Conservation (phyloP, 108 stramenopile species). For the Cyclotella kingstonii region DNA sequence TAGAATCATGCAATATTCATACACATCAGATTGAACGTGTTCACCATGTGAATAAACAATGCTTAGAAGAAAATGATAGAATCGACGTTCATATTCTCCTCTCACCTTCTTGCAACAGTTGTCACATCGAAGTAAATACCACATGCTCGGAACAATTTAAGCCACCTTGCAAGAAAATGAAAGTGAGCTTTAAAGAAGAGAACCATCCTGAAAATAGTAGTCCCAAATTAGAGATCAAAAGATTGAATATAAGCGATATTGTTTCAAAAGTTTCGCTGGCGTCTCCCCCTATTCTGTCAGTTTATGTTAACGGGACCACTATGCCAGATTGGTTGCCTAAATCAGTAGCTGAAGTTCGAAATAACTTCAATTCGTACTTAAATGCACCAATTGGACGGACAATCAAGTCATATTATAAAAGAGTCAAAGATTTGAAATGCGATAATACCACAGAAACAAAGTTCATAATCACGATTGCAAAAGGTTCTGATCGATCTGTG, state of each 20-base stretch:
- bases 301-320: constrained; percentile 13
- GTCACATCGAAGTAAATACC: constrained; percentile 32
- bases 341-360: neutral
- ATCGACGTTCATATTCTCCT: constrained; percentile 27
- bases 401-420: constrained; percentile 26
- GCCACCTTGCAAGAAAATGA: constrained; percentile 21
- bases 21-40: neutral
- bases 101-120: constrained; percentile 20
- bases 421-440: constrained; percentile 17
- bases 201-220: neutral
- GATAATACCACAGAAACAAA: constrained; percentile 6
- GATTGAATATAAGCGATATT: constrained; percentile 25
- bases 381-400: constrained; percentile 25
- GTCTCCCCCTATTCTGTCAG: constrained; percentile 28
- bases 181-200: constrained; percentile 1
- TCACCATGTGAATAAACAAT: constrained; percentile 9
- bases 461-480: constrained; percentile 40
- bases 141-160: neutral
- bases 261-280: constrained; percentile 20
- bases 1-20: constrained; percentile 9
- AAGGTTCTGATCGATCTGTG: constrained; percentile 28
- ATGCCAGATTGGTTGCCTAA: too few relatives aligned
- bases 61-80: neutral
- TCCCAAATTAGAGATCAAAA: neutral
- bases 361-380: constrained; percentile 5